Base-by-base conservation (phyloP, 768 basidiomycete genomes). In the Gloeostereum incarnatum region DNA sequence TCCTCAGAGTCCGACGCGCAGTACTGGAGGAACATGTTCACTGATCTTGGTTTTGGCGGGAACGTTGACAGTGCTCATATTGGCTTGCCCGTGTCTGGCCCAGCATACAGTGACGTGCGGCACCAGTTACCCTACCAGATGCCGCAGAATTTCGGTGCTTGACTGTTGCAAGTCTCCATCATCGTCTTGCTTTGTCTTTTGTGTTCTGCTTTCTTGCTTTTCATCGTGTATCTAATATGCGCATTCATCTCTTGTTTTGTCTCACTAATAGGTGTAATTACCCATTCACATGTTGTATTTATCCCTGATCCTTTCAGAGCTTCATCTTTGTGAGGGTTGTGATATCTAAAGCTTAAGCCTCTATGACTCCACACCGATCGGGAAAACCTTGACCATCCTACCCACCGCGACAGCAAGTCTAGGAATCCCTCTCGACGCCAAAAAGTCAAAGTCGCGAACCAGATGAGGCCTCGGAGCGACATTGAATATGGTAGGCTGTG, bases 391-490 rank as follows among this genome's bases (percentile, higher is more conserved):
- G 4, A 86, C 55, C 33, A 69, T 69, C 38, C 64, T 58, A 24
- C 81, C 81, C 17, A 82, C 65, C 6, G 79, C 82, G 7, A 77
- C 76, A 2, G 71, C 87, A 39, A 90, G 69, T 22, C 76, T 62
- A 31, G 80, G 79, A 41, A 77, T 78, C 17, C 76, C 75, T 30
- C 58, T 63, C 18, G 68, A 44, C 3, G 69, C 66, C 35, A 90
- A 58, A 57, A 87, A 89, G 59, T 89, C 87, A 48, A 90, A 85
- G 53, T 85, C 80, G 37, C 71, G 69, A 23, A 87, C 63, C 43
- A 68, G 65, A 54, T 80, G 71, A 11, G 86, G 86, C 18, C 71
- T 71, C 19, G 74, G 65, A 19, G 69, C 68, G 38, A 89, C 50
- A 30, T 57, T 58, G 36, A 87, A 73, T 6, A 66, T 57, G 11